Conservation (phyloP, 805 yeast genomes). For the Metschnikowia gelsemii region DNA sequence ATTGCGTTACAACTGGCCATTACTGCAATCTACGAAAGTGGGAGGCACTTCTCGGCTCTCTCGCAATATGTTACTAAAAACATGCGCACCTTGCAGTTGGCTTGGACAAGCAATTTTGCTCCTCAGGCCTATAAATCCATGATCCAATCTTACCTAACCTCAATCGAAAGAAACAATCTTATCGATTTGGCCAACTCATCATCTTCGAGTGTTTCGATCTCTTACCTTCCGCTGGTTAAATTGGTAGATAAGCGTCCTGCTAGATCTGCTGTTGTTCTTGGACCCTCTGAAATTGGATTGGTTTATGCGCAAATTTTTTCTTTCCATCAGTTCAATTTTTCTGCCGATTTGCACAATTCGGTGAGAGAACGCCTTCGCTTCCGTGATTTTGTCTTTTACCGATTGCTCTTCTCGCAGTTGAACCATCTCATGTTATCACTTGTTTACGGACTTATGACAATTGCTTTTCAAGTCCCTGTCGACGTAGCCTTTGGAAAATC, state of each 20-base stretch:
- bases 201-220: slow-evolving; percentile 16
- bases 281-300: slow-evolving; percentile 35
- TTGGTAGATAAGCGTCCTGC: slow-evolving; percentile 25
- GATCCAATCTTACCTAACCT: slow-evolving; percentile 15
- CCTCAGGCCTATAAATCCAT: slow-evolving; percentile 22
- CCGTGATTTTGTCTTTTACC: slow-evolving; percentile 28
- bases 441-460: slow-evolving; percentile 30
- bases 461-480: slow-evolving; percentile 33
- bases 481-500: slow-evolving; percentile 28
- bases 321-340: slow-evolving; percentile 37
- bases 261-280: slow-evolving; percentile 25
- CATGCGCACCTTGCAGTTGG: slow-evolving; percentile 18
- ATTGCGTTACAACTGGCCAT: slow-evolving; percentile 22
- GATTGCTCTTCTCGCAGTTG: slow-evolving; percentile 31
- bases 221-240: slow-evolving; percentile 25
- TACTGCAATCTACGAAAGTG: slow-evolving; percentile 27
- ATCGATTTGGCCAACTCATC: slow-evolving; percentile 18
- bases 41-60: slow-evolving; percentile 33
- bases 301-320: slow-evolving; percentile 34
- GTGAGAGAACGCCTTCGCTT: slow-evolving; percentile 25
- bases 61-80: slow-evolving; percentile 35
- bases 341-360: slow-evolving; percentile 25
- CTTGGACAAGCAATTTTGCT: slow-evolving; percentile 27
- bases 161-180: slow-evolving; percentile 15
- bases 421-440: slow-evolving; percentile 30